Conservation (phyloP, 371 early-diverging fungal species). For the Mortierella sp. region DNA sequence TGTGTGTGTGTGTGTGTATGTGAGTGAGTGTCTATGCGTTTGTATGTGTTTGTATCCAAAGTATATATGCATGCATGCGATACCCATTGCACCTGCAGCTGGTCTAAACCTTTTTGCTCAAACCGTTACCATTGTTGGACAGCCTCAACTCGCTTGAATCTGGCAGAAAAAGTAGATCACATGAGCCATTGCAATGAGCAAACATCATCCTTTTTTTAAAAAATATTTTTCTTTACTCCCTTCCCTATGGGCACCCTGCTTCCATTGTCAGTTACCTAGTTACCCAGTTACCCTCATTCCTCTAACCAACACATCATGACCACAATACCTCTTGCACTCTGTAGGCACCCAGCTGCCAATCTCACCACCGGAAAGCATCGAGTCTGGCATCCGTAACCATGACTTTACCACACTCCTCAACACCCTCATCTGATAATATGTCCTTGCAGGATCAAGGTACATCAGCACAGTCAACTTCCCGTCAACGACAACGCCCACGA, state of each 20-base stretch:
- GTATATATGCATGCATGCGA: too few species aligned
- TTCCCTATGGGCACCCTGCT: too few species aligned
- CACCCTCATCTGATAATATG: not conserved
- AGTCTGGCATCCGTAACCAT: not conserved
- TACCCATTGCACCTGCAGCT: too few species aligned
- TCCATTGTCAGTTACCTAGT: not conserved
- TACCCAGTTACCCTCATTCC: not conserved
- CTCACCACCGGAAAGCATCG: not conserved
- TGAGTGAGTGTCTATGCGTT: too few species aligned
- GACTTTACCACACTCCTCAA: not conserved
- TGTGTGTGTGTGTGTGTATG: too few species aligned
- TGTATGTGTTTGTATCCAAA: too few species aligned
- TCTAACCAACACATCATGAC: not conserved
- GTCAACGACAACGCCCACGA: constrained; percentile 20
- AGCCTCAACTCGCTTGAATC: too few species aligned
- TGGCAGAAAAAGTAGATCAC: too few species aligned
- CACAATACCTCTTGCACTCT: not conserved
- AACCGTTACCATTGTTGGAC: too few species aligned
- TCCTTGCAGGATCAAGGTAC: constrained; percentile 3
- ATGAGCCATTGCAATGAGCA: too few species aligned
- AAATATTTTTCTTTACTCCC: not conserved
- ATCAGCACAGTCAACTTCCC: not conserved
- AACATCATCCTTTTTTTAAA: too few species aligned
- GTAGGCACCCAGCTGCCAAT: not conserved
- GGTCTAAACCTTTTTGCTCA: too few species aligned